Conservation (phyloP, 2,329 filamentous ascomycete genomes). For the Blumeria hordei region DNA sequence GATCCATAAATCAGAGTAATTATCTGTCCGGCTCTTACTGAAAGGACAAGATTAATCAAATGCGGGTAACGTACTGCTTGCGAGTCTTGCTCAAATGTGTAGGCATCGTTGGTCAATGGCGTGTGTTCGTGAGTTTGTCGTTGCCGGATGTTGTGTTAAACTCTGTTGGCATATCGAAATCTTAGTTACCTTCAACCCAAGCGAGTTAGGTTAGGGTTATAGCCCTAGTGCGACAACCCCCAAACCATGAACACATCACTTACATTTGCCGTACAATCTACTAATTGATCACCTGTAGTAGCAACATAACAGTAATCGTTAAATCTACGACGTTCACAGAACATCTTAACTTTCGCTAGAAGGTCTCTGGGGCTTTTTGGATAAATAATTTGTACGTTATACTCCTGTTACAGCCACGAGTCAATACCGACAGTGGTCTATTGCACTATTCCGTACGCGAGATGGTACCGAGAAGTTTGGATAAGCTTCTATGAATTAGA, state of each 20-base stretch:
- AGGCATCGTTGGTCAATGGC: conserved; percentile 34
- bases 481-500: background rate
- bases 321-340: background rate
- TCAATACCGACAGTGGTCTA: background rate
- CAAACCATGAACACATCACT: background rate
- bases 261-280: background rate
- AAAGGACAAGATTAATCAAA: background rate
- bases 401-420: background rate
- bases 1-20: background rate
- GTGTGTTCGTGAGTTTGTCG: conserved; percentile 2
- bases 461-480: background rate
- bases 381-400: background rate
- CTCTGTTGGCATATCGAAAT: background rate
- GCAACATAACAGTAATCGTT: background rate
- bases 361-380: background rate
- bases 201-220: background rate
- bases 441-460: background rate
- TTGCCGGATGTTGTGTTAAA: background rate
- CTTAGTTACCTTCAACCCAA: background rate
- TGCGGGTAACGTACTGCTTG: conserved; percentile 39
- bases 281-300: background rate
- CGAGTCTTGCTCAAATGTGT: conserved; percentile 52
- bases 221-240: background rate
- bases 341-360: background rate
- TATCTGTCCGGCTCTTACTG: background rate